Base-by-base conservation (phyloP, 2,329 filamentous ascomycete genomes). In the Beauveria sp. region DNA sequence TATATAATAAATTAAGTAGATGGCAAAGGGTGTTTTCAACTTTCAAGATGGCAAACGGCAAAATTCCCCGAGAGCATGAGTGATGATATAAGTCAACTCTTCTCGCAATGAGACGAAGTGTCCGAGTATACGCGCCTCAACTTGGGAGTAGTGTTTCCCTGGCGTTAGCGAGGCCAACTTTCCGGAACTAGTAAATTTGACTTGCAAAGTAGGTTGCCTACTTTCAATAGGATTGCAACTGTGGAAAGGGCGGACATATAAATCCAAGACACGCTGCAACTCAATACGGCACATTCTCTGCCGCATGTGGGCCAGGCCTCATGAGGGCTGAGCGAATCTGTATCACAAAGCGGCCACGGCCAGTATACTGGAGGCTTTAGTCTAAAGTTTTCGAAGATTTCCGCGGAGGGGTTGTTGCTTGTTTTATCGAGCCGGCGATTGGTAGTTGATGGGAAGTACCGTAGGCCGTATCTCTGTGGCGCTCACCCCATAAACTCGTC, bases 201-300 rank as follows among this genome's bases (percentile, higher is more conserved):
- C 20, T 43, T 58, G 34, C 6, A n/a, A 24, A 10, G n/a, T 14
- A 59, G 20, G 45, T 26, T n/a, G 6, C 45, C 24, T 14, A 18
- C 30, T 16, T 18, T 20, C 4, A 4, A 46, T 10, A 46, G 22
- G 24, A 50, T 26, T 26, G 28, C 14, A 9, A 5, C 22, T 18
- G 51, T 45, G 34, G 42, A 8, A 54, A 49, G 14, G 7, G 18
- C 43, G 22, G 18, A 3, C 51, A 61, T 61, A 61, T 61, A 55
- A 52, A 26, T 46, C 49, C 42, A 24, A 30, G 20, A 42, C 54
- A 58, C 16, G 45, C 28, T 58, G 53, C 54, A 40, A 58, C 54
- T 62, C 34, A 62, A 24, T 57, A 62, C 53, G 53, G 54, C 54
- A 58, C 47, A 28, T 45, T 38, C 40, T 26, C 26, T 62, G 47